Evolutionary conservation across 2,329 filamentous ascomycete genomes (phyloP).

Genomic region (Cladosporium sp.): DNA sequence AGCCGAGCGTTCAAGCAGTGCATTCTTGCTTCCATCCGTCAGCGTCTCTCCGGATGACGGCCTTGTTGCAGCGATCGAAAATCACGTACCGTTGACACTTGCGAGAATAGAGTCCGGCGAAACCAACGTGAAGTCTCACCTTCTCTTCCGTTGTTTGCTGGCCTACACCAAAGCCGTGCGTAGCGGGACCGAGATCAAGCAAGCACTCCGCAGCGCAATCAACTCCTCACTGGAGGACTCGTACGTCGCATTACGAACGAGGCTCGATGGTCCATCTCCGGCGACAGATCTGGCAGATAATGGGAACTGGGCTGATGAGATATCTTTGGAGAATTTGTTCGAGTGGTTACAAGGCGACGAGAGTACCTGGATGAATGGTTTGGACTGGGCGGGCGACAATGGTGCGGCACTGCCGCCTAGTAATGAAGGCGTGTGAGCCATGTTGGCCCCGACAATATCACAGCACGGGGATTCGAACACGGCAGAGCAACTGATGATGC

Average conservation of each 20-base stretch:
- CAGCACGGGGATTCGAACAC: neutral
- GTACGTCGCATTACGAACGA: constrained; percentile 4
- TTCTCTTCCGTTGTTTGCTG: constrained; percentile 4
- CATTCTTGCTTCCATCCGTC: neutral
- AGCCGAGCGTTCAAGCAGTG: constrained; percentile 4
- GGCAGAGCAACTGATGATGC: neutral
- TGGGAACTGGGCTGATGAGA: constrained; percentile 6
- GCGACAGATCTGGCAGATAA: neutral
- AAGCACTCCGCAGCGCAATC: neutral
- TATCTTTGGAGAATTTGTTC: constrained; percentile 13
- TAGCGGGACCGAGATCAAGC: neutral
- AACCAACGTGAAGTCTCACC: constrained; percentile 12
- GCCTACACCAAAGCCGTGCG: constrained; percentile 8
- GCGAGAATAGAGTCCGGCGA: constrained; percentile 4
- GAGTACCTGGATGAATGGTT: constrained; percentile 10
- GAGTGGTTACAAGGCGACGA: constrained; percentile 12
- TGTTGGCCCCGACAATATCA: neutral
- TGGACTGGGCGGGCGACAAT: constrained; percentile 9
- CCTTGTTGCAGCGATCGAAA: constrained; percentile 10
- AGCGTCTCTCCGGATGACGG: neutral
- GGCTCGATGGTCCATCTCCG: constrained; percentile 12
- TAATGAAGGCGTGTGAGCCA: neutral
- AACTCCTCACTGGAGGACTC: constrained; percentile 8
- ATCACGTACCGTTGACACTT: constrained; percentile 6
- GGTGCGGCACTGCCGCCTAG: neutral